Conservation (phyloP, 2,329 filamentous ascomycete species). For the Ascochyta clinopodiicola region DNA sequence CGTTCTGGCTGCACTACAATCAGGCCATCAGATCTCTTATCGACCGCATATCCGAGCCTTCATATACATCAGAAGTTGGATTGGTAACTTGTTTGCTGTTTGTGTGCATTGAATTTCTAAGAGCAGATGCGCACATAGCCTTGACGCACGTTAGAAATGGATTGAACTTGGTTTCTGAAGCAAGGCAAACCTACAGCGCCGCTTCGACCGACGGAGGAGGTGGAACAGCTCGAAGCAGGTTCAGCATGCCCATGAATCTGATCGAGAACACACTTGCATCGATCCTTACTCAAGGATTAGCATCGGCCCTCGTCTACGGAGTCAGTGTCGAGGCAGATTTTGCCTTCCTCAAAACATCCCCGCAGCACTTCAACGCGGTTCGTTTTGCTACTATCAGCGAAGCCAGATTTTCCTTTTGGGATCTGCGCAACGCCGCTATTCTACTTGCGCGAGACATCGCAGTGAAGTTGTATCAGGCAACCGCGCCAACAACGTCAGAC, state of each 20-base stretch:
- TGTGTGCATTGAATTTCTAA: conserved; percentile 50
- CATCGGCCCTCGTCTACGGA: conserved; percentile 21
- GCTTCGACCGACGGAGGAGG: neutral
- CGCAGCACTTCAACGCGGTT: neutral
- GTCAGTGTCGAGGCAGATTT: conserved; percentile 13
- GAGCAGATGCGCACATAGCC: conserved; percentile 48
- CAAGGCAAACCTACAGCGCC: neutral
- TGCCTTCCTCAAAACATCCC: conserved; percentile 1
- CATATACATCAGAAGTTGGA: conserved; percentile 37
- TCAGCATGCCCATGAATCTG: neutral
- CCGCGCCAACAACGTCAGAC: conserved; percentile 3
- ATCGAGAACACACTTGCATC: conserved; percentile 23
- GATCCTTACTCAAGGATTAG: conserved; percentile 23
- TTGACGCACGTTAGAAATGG: conserved; percentile 52
- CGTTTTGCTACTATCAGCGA: conserved; percentile 14
- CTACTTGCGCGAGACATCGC: conserved; percentile 8
- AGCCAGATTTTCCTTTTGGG: conserved; percentile 11
- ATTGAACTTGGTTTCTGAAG: conserved; percentile 42
- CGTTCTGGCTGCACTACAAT: conserved; percentile 49
- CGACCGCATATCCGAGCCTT: conserved; percentile 31
- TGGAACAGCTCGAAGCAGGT: neutral
- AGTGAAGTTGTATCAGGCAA: conserved; percentile 1
- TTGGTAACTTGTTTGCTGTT: conserved; percentile 53
- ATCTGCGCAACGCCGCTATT: conserved; percentile 20
- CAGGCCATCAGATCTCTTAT: conserved; percentile 47